A percentile compares a stretch with the other conserved stretches of the same genome.
Conservation (phyloP, 768 basidiomycete genomes). For the Mycena polygramma region DNA sequence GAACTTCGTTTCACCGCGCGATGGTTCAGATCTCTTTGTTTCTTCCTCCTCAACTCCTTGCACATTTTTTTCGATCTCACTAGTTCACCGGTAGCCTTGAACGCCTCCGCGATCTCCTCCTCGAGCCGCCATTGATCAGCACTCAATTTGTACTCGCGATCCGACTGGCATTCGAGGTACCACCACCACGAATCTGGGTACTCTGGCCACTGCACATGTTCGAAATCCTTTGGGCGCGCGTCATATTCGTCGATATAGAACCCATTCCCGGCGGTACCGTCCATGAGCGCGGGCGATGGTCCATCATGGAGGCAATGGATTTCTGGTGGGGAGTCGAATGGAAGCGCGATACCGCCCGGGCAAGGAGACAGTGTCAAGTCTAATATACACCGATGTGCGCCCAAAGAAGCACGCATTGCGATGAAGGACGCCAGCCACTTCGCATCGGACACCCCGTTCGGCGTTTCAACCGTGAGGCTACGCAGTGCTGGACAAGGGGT, state of each 20-base stretch:
- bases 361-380: neutral
- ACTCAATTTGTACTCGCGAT: neutral
- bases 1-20: too few relatives aligned
- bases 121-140: neutral
- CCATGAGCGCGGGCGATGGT: constrained; percentile 10
- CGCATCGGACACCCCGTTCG: neutral
- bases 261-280: neutral
- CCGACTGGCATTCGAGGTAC: too few relatives aligned
- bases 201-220: too few relatives aligned
- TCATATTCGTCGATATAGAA: constrained; percentile 12
- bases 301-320: constrained; percentile 1
- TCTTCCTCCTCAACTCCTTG: constrained; percentile 1
- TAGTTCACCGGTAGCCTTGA: neutral
- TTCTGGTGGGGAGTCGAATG: neutral
- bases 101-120: neutral
- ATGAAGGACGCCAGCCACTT: constrained; percentile 1
- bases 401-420: neutral
- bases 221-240: neutral
- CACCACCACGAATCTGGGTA: too few relatives aligned
- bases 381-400: too few relatives aligned
- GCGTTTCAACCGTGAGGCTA: constrained; percentile 1
- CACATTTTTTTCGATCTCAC: constrained; percentile 4
- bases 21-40: neutral
- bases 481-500: constrained; percentile 10
- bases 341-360: neutral